Conservation (phyloP, 192 early-diverging fungal genomes). For the Mortierella hygrophila region DNA sequence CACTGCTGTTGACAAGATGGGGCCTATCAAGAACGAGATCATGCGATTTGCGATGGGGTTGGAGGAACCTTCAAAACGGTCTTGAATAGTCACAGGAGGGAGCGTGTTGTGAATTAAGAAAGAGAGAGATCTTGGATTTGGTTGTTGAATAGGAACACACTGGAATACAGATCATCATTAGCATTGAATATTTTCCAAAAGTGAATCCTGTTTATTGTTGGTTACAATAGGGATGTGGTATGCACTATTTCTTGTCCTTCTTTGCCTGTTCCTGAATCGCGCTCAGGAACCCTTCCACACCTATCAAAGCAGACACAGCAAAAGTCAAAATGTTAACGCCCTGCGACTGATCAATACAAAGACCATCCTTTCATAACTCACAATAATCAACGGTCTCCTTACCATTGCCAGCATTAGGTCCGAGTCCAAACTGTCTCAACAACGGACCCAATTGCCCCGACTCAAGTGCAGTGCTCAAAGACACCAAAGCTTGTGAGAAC, state of each 20-base stretch:
- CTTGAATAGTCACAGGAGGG: not conserved
- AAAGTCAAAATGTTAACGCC: not conserved
- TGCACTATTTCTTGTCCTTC: constrained; percentile 23
- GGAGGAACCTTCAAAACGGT: constrained; percentile 31
- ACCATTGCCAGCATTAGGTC: constrained; percentile 63
- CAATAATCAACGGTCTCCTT: not conserved
- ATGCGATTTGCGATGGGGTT: constrained; percentile 71
- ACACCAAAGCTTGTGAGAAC: constrained; percentile 65
- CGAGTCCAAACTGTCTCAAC: constrained; percentile 62
- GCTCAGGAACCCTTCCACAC: constrained; percentile 59
- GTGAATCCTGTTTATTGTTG: not conserved
- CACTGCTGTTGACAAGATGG: constrained; percentile 74
- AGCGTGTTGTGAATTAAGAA: not conserved
- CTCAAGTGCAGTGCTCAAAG: constrained; percentile 61
- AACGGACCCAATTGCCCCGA: constrained; percentile 67
- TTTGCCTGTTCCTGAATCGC: constrained; percentile 60
- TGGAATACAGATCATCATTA: not conserved
- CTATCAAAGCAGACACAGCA: constrained; percentile 21
- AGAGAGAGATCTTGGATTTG: not conserved
- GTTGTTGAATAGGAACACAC: not conserved
- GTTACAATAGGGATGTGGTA: not conserved
- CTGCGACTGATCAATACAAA: not conserved
- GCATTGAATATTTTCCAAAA: not conserved
- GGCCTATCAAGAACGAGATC: constrained; percentile 73
- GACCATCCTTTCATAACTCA: not conserved